Conservation (phyloP, 495 filamentous ascomycete species). For the Staphylotrichum tortipilum region DNA sequence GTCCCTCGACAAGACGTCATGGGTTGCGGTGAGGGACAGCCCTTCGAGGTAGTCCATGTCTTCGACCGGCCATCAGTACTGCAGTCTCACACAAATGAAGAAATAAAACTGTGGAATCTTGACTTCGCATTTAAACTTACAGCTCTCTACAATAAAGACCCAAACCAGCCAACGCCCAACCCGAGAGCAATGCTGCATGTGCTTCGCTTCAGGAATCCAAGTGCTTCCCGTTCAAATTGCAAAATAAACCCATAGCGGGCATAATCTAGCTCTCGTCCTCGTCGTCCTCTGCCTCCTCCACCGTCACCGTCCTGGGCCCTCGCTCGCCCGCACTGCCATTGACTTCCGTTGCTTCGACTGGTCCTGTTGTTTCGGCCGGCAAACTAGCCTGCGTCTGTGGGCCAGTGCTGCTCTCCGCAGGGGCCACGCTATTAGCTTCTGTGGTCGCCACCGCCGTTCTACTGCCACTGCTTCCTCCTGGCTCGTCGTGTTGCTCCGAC, state of each 20-base stretch:
- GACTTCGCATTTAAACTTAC: no score
- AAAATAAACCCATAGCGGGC: not conserved
- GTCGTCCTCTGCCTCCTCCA: slow-evolving; percentile 33
- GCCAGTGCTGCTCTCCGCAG: not conserved
- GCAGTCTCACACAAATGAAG: no score
- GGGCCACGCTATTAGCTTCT: not conserved
- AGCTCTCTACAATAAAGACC: not conserved
- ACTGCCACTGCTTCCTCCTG: not conserved
- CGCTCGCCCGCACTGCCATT: slow-evolving; percentile 10
- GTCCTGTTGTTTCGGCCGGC: no score
- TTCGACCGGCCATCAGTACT: no score
- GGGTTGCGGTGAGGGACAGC: no score
- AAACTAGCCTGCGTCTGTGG: not conserved
- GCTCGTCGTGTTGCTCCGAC: slow-evolving; percentile 1
- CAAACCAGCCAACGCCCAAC: not conserved
- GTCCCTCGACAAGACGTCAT: no score
- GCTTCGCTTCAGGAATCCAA: not conserved
- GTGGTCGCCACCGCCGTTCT: not conserved
- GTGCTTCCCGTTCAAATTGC: not conserved
- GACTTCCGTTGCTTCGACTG: no score
- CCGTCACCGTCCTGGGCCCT: slow-evolving; percentile 31
- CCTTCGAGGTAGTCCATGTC: no score
- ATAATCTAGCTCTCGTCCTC: slow-evolving; percentile 12
- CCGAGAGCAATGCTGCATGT: not conserved
- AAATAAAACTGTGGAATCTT: no score